Percentiles rank a stretch among this genome's conserved stretches.
phyloP scores from a whole-genome alignment of 805 yeast genomes.

The Lipomyces orientalis region DNA sequence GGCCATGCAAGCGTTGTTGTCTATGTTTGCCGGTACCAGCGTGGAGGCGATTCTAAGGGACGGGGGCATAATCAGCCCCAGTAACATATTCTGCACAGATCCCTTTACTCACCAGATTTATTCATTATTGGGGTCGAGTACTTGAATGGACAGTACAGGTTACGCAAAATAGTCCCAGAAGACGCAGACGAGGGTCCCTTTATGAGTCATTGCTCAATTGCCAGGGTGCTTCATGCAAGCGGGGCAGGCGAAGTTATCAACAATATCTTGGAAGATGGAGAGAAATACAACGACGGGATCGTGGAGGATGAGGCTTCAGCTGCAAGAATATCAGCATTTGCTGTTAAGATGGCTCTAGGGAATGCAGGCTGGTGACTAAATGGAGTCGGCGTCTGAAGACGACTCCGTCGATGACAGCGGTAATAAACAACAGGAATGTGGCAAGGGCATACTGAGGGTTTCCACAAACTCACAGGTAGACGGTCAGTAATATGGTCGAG shows the following conservation, averaged over 20 bases:
- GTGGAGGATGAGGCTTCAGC: background rate
- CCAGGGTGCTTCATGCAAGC: background rate
- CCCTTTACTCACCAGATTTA: conserved; percentile 1
- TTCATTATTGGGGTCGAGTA: conserved; percentile 1
- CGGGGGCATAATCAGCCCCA: background rate
- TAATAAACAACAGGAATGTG: background rate
- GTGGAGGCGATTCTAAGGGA: background rate
- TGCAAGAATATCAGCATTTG: conserved; percentile 7
- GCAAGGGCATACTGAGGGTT: conserved; percentile 4
- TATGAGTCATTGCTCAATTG: background rate
- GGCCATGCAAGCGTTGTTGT: background rate
- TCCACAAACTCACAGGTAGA: conserved; percentile 6
- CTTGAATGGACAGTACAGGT: conserved; percentile 3
- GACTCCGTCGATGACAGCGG: conserved; percentile 2
- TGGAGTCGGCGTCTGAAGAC: conserved; percentile 1
- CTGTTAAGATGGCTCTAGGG: background rate
- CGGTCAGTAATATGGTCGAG: background rate
- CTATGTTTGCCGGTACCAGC: conserved; percentile 4
- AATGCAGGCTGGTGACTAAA: background rate
- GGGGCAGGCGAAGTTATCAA: conserved; percentile 2
- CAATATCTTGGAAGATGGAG: conserved; percentile 2
- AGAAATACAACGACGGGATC: background rate
- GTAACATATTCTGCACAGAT: background rate
- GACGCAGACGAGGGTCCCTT: conserved; percentile 1
- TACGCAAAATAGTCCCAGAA: conserved; percentile 5